Percentiles rank a stretch among this genome's conserved stretches.
phyloP scores from a whole-genome alignment of 2,329 filamentous ascomycete genomes.

The Ciborinia camelliae region DNA sequence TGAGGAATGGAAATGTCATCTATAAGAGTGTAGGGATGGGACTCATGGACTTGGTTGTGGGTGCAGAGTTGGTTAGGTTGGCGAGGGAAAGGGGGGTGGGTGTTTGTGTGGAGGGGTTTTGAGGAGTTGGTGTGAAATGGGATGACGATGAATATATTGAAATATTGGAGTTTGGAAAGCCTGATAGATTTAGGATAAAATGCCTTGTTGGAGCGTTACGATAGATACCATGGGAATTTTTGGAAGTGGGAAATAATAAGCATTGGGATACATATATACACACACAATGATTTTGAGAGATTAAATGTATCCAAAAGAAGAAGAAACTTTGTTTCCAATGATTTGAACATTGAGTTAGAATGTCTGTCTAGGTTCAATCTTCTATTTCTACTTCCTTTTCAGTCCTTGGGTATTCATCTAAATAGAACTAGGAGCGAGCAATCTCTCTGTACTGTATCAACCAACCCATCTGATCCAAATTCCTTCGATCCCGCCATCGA shows the following conservation, averaged over 20 bases:
- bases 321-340: too few species aligned
- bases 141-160: not conserved
- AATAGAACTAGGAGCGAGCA: not conserved
- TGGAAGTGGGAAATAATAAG: not conserved
- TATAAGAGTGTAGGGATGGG: constrained; percentile 67
- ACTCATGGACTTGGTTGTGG: constrained; percentile 63
- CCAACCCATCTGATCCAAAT: not conserved
- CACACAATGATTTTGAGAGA: not conserved
- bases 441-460: not conserved
- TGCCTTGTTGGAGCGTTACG: not conserved
- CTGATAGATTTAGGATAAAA: not conserved
- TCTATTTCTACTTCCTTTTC: not conserved
- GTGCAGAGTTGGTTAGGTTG: constrained; percentile 54
- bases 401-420: not conserved
- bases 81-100: constrained; percentile 55
- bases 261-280: not conserved
- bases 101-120: constrained; percentile 52
- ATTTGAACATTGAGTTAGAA: not conserved
- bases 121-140: not conserved
- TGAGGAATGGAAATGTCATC: constrained; percentile 60
- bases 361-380: not conserved
- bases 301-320: too few species aligned
- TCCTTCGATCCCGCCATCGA: not conserved
- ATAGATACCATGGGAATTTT: constrained; percentile 10
- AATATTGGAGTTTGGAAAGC: not conserved